Percentiles rank a stretch among this genome's conserved stretches.
phyloP scores from a whole-genome alignment of 1,139 yeast genomes.

The Candida tunisiensis region DNA sequence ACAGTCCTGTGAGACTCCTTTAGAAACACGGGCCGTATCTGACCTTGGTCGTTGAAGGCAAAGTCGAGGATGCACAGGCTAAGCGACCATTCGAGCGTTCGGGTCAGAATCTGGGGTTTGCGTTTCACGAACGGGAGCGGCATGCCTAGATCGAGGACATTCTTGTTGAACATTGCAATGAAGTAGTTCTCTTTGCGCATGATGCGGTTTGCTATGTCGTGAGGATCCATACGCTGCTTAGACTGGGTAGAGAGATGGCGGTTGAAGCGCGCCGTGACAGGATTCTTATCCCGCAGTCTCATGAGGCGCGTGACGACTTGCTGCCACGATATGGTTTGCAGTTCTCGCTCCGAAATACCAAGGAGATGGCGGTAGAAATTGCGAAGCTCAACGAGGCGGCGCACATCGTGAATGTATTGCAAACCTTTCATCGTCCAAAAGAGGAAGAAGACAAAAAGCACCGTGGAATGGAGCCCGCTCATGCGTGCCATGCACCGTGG shows the following conservation, averaged over 20 bases:
- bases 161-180: slow-evolving; percentile 75
- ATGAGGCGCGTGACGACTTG: slow-evolving; percentile 66
- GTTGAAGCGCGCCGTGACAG: slow-evolving; percentile 39
- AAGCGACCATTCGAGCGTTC: slow-evolving; percentile 87
- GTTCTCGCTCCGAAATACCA: slow-evolving; percentile 57
- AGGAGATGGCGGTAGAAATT: slow-evolving; percentile 53
- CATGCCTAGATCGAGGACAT: slow-evolving; percentile 48
- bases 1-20: slow-evolving; percentile 56
- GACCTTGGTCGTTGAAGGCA: slow-evolving; percentile 73
- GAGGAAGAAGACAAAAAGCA: slow-evolving; percentile 43
- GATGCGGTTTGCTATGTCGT: slow-evolving; percentile 84
- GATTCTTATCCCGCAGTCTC: slow-evolving; percentile 64
- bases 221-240: slow-evolving; percentile 53
- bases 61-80: slow-evolving; percentile 78
- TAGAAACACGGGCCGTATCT: slow-evolving; percentile 54
- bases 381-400: slow-evolving; percentile 42
- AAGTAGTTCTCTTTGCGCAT: slow-evolving; percentile 91
- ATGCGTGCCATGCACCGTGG: slow-evolving; percentile 46
- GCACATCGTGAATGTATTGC: slow-evolving; percentile 33
- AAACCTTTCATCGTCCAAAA: slow-evolving; percentile 40
- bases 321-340: slow-evolving; percentile 91
- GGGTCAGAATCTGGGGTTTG: slow-evolving; percentile 37
- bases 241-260: slow-evolving; percentile 7
- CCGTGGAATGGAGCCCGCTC: slow-evolving; percentile 28
- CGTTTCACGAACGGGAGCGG: slow-evolving; percentile 27